Base-by-base conservation (phyloP, 768 basidiomycete genomes). In the Clitopilus hobsonii region DNA sequence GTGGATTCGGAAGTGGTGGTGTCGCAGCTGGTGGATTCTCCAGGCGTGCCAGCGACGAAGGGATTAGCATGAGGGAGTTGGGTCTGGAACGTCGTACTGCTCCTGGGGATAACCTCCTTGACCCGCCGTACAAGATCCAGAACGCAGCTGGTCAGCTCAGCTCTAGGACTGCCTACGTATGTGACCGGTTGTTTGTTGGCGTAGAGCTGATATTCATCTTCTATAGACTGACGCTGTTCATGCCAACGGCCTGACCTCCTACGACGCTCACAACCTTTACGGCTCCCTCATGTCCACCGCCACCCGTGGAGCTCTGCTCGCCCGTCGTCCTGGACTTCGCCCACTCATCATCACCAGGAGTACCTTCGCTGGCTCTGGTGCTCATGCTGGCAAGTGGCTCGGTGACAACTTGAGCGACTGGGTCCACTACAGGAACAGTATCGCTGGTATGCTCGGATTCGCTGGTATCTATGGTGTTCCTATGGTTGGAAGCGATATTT, bases 401-500 rank as follows among this genome's bases (percentile, higher is more conserved):
- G 87, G 86, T 1, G 85, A 88, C 66, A 87, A 86, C 58, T 57
- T 84, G 55, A 81, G 79, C 56, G 54, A 63, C 1, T 87, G 85
- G 84, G 72, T 70, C 0, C 79, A 86, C 49, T 88, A 88, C 62
- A 71, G 79, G 13, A 61, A 66, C 45, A 84, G 81, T 4, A 85
- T 88, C 55, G 76, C 84, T 2, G 85, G 84, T 5, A 83, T 87
- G 71, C 70, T 88, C 24, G 80, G 79, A n/a, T 83, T 88, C 69
- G 82, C 85, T 5, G 71, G 74, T 1, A 66, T 89, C 14, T 88
- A 79, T 62, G 84, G 86, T 59, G 68, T 88, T 1, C 89, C 89
- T 0, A 86, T 91, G 86, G 81, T 89, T 28, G 89, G 89, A 2
- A 80, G 81, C 49, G 89, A 92, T 67, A 84, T 87, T 54, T 88